Conservation (phyloP, 371 early-diverging fungal genomes). For the Zychaea mexicana region DNA sequence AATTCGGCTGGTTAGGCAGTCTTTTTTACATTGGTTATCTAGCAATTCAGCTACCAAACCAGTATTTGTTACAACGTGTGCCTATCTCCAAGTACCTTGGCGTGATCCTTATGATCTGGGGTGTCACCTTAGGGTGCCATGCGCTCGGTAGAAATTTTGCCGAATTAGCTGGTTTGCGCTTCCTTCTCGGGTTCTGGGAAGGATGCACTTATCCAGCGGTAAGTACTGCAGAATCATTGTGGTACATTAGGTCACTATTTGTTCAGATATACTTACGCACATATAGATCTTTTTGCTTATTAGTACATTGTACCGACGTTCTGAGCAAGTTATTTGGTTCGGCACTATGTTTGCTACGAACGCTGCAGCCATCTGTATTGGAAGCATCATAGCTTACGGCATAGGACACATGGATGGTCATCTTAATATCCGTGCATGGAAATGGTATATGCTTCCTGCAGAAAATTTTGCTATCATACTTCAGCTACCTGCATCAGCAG, state of each 20-base stretch:
- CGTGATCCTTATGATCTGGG: slow-evolving; percentile 32
- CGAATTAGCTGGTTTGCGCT: slow-evolving; percentile 30
- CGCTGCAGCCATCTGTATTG: slow-evolving; percentile 21
- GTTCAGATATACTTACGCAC: too few relatives aligned
- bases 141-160: slow-evolving; percentile 32
- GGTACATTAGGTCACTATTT: too few relatives aligned
- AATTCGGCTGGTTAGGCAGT: slow-evolving; percentile 37
- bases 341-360: slow-evolving; percentile 36
- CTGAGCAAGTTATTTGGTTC: slow-evolving; percentile 33
- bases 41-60: slow-evolving; percentile 40
- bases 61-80: slow-evolving; percentile 34
- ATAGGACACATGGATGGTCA: slow-evolving; percentile 6
- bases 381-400: slow-evolving; percentile 26
- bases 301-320: slow-evolving; percentile 36
- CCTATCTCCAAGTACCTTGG: slow-evolving; percentile 35
- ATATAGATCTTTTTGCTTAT: slow-evolving; percentile 28
- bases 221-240: not conserved
- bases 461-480: too few relatives aligned
- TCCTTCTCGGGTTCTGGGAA: slow-evolving; percentile 36
- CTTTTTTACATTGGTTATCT: slow-evolving; percentile 43
- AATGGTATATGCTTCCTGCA: too few relatives aligned
- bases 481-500: too few relatives aligned
- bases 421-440: slow-evolving; percentile 29
- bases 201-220: slow-evolving; percentile 15
- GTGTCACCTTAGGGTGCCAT: slow-evolving; percentile 24